Evolutionary conservation across 768 basidiomycete species (phyloP), one percentile per base, ranked within the genome.

Genomic region (Auricularia sp.): DNA sequence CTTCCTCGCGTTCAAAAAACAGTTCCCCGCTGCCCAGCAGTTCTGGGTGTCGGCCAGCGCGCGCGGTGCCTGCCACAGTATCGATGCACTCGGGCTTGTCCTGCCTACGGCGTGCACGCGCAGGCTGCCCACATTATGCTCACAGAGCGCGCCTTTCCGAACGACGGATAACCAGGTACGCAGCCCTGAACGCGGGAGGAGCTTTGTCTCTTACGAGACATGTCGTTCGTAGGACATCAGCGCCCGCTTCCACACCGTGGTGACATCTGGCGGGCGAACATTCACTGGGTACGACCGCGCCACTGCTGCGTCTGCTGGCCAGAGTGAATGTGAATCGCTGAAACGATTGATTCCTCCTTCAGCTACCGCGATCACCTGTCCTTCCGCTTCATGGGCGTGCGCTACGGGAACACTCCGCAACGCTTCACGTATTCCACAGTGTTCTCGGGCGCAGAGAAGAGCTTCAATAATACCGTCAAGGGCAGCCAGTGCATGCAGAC

Each of bases 301-400:
- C 33, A 34, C 47, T 21, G 6, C 14, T 11, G 29, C 39, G 29
- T 24, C 24, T 61, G 16, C 13, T 36, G n/a, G 54, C n/a, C 29
- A 14, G 24, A 14, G 24, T 59, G 16, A 14, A 8, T 59, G 2
- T 59, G 54, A 54, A 54, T 59, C 10, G 18, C 47, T 51, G 21
- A 51, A 29, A 18, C 2, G 47, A 18, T 6, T 51, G 6, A 51
- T 51, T 6, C 21, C 14, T 59, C 18, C 24, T 29, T 33, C 54
- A 81, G 80, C 0, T 79, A 75, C 51, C 80, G 81, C 21, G 81
- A 82, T 67, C 77, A 78, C 42, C 70, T 78, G 0, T 79, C 80
- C 1, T 83, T 84, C 74, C 75, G 79, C 18, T 83, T 84, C 75
- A 70, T 81, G 13, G 82, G 82, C 13, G 79, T 84, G 51, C 82